These are phyloP conservation scores for Fusarium pilosicola DNA, from an alignment of 2,329 filamentous ascomycete species.

Conservation along the genomic window DNA sequence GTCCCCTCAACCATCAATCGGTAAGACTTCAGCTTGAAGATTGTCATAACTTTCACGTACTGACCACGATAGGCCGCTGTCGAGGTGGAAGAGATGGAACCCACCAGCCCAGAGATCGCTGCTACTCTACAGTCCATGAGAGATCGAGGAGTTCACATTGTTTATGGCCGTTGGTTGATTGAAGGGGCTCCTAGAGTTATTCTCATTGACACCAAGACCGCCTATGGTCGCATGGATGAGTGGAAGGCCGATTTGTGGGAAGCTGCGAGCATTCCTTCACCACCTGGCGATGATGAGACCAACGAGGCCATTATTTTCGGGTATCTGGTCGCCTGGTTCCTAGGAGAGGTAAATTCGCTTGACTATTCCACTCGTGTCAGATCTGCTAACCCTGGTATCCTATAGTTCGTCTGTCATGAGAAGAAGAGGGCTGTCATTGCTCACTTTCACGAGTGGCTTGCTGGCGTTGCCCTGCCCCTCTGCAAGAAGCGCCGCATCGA, in stretches of 20 bases:
- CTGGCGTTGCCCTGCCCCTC: slow-evolving; percentile 90
- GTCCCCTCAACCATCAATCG: slow-evolving; percentile 90
- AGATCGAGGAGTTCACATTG: slow-evolving; percentile 85
- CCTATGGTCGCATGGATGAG: slow-evolving; percentile 90
- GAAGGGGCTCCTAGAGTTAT: slow-evolving; percentile 94
- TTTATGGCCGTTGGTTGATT: slow-evolving; percentile 97
- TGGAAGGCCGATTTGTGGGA: slow-evolving; percentile 99
- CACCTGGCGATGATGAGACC: slow-evolving; percentile 90
- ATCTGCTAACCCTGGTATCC: slow-evolving; percentile 28
- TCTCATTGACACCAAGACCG: slow-evolving; percentile 93
- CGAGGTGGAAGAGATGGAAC: slow-evolving; percentile 93
- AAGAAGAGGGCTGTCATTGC: slow-evolving; percentile 92
- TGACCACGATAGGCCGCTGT: slow-evolving; percentile 78
- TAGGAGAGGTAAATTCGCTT: slow-evolving; percentile 80
- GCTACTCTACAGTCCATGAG: slow-evolving; percentile 92
- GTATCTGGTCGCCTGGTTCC: slow-evolving; percentile 96
- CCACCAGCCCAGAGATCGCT: slow-evolving; percentile 80
- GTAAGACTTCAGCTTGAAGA: slow-evolving; percentile 60
- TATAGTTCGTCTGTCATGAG: slow-evolving; percentile 90
- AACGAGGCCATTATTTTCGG: slow-evolving; percentile 98
- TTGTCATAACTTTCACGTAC: background rate
- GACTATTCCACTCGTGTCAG: background rate
- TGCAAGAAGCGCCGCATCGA: slow-evolving; percentile 95
- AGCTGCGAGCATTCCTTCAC: slow-evolving; percentile 90
- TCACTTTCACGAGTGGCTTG: slow-evolving; percentile 99